These are phyloP conservation scores for Penicilliopsis zonata DNA, from an alignment of 495 filamentous ascomycete genomes.

Conservation along the genomic window DNA sequence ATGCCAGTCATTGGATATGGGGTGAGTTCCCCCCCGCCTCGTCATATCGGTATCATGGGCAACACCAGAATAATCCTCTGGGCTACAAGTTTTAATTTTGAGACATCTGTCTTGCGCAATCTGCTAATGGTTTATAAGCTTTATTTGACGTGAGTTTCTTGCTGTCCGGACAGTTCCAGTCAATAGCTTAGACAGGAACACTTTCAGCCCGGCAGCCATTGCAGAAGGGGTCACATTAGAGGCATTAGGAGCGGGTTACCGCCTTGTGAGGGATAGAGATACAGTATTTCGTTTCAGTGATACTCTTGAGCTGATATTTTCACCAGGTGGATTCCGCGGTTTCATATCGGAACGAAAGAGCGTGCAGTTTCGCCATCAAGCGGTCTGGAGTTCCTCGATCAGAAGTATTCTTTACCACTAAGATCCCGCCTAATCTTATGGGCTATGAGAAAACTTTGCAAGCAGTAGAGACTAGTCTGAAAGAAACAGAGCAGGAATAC, in stretches of 20 bases:
- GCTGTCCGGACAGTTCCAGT: not conserved
- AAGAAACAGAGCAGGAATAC: conserved; percentile 35
- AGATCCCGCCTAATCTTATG: conserved; percentile 39
- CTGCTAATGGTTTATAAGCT: conserved; percentile 32
- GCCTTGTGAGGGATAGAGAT: conserved; percentile 22
- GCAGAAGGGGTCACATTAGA: conserved; percentile 46
- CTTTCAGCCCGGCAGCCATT: conserved; percentile 30
- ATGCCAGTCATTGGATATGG: conserved; percentile 71
- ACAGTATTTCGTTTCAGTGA: not conserved
- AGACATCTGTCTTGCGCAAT: not conserved
- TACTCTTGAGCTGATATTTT: not conserved
- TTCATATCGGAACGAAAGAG: conserved; percentile 42
- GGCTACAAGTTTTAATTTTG: not conserved
- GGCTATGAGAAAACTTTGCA: conserved; percentile 34
- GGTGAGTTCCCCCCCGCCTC: conserved; percentile 30
- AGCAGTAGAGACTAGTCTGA: conserved; percentile 20
- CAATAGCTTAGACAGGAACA: conserved; percentile 4
- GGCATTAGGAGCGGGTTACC: conserved; percentile 58
- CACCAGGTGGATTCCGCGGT: conserved; percentile 47
- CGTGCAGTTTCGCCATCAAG: conserved; percentile 35
- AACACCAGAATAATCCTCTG: not conserved
- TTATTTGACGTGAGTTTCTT: conserved; percentile 52
- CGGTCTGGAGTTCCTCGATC: conserved; percentile 29
- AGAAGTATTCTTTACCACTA: conserved; percentile 44
- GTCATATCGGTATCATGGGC: not conserved